Conservation (phyloP, 129 eudicot genomes). For the Scalesia atractyloides region DNA sequence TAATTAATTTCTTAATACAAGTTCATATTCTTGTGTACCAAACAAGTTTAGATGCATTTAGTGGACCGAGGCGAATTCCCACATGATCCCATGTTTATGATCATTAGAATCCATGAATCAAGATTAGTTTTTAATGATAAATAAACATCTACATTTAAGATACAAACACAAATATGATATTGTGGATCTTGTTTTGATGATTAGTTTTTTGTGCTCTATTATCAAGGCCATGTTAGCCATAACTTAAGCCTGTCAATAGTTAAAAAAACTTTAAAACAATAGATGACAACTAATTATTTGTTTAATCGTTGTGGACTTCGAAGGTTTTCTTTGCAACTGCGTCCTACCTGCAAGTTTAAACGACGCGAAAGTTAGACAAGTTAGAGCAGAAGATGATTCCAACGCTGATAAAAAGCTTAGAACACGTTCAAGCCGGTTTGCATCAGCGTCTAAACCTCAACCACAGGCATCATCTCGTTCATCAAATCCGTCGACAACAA, state of each 20-base stretch:
- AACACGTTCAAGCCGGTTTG: conserved; percentile 67
- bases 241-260: background rate
- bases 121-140: conserved; percentile 28
- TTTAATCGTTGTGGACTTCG: conserved; percentile 13
- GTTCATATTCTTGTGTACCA: conserved; percentile 24
- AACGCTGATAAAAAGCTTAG: conserved; percentile 60
- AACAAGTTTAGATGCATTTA: conserved; percentile 21
- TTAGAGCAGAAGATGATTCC: conserved; percentile 53
- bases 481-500: conserved; percentile 41
- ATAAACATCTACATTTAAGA: conserved; percentile 21
- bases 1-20: conserved; percentile 26
- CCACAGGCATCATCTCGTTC: conserved; percentile 35
- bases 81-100: conserved; percentile 41
- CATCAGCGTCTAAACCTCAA: conserved; percentile 47
- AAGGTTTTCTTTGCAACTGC: conserved; percentile 85
- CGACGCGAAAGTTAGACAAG: conserved; percentile 64
- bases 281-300: conserved; percentile 11
- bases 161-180: conserved; percentile 28
- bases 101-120: conserved; percentile 24
- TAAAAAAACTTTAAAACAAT: background rate
- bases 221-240: background rate
- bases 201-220: conserved; percentile 1
- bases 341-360: conserved; percentile 82
- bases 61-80: conserved; percentile 35
- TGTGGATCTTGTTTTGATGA: conserved; percentile 35